Conservation (phyloP, 176 grass and related monocot genomes). For the Triticum monococcum region DNA sequence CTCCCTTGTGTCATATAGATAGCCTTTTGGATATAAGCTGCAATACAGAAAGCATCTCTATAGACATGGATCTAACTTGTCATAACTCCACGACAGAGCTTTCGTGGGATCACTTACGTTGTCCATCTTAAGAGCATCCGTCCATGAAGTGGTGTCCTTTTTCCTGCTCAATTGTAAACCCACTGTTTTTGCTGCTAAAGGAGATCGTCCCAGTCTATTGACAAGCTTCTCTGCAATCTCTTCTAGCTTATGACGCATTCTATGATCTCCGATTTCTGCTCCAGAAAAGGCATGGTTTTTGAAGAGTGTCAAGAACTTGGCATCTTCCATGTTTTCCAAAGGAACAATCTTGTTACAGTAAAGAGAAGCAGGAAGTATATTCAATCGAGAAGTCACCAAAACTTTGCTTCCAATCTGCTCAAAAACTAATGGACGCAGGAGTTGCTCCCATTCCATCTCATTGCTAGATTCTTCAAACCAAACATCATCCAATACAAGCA, state of each 20-base stretch:
- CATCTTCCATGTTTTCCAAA: background rate
- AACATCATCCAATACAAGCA: conserved; percentile 18
- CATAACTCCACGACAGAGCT: conserved; percentile 21
- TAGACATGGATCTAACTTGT: background rate
- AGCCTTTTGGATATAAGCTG: conserved; percentile 15
- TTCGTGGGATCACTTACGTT: background rate
- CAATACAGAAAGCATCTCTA: background rate
- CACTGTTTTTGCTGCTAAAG: conserved; percentile 10
- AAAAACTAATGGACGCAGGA: background rate
- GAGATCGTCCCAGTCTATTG: background rate
- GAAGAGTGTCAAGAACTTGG: conserved; percentile 5
- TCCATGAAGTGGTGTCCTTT: background rate
- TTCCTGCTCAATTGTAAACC: background rate
- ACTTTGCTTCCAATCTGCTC: background rate
- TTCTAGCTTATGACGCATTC: background rate
- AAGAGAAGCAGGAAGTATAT: background rate
- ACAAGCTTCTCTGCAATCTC: background rate
- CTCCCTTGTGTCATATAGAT: rapidly evolving
- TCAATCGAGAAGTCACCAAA: background rate
- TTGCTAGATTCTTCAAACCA: background rate
- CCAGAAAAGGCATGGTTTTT: background rate
- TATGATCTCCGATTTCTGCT: background rate
- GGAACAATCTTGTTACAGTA: background rate
- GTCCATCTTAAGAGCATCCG: background rate
- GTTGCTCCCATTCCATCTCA: background rate